Base-by-base conservation (phyloP, 345 rosid species). In the Populus simonii region DNA sequence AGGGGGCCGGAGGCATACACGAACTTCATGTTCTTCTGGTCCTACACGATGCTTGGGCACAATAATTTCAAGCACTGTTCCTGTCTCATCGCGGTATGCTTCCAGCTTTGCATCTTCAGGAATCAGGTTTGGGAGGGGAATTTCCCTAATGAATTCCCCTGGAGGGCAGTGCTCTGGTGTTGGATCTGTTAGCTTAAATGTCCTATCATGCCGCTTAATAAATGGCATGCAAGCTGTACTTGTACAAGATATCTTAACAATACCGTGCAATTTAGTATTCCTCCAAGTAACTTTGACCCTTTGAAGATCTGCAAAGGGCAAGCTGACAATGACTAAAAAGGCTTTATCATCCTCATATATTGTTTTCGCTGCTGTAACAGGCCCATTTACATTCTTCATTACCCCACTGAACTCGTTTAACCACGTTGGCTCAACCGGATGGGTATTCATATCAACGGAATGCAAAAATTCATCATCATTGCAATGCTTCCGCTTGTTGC, bases 141-240 rank as follows among this genome's bases (percentile, higher is more conserved):
- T 89, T 75, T 89, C 94, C 36, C 98, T 84, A 27, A 92, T 82
- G 66, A 93, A 93, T 74, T 92, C 97, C 76, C 98, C 98, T 0
- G 92, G 98, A 74, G 97, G 93, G 92, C 97, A 93, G 81, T 93
- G 97, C 89, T 93, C 98, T 17, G 98, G 91, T 55, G 92, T 79
- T 71, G 94, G 93, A 87, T 93, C 98, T 27, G 97, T 88, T 85
- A 92, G 92, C 90, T 92, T 93, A 81, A 92, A 93, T 68, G 98
- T 90, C 85, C 98, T 87, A 78, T 89, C 91, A 67, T 84, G 90
- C 80, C 94, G 86, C 85, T 88, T 88, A 77, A 93, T 88, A 77
- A 90, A 88, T 51, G 97, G 98, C 86, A 89, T 84, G 73, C 94
- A 70, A 15, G 93, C 87, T 66, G 91, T 93, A 74, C 98, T 93